Evolutionary conservation across 805 yeast species (phyloP), one percentile per base, ranked within the genome.

Genomic region (Sungouiella blattae): DNA sequence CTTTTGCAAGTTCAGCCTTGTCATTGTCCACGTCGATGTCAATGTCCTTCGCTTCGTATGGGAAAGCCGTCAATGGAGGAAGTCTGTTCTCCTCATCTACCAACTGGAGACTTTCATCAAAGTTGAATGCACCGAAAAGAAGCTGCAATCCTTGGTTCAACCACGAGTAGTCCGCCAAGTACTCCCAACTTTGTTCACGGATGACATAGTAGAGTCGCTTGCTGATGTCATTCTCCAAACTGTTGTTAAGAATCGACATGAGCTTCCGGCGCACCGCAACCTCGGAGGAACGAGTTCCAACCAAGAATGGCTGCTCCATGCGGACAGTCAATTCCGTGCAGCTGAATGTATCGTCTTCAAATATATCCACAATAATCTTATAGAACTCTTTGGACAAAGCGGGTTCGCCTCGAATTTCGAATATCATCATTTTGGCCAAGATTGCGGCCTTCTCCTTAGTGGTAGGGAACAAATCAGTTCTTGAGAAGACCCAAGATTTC

Each of bases 121-220:
- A 58, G 38, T 81, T 82, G 46, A 86, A 79, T 0, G 95, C 72
- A 0, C 93, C 95, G 52, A 83, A 87, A 5, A 93, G 61, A 18
- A 94, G 61, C 53, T 89, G 96, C 13, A 87, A 67, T 0, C 96
- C 98, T 57, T 91, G 98, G 55, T 87, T 87, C 42, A 91, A 62
- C 98, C 98, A 93, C 27, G 88, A 85, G 50, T 84, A 85, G 46
- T 93, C 98, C 0, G 95, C 89, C 25, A 93, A 65, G 46, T 77
- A 83, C 55, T 93, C 99, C 99, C 99, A 93, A 52, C 87, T 91
- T 57, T 93, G 99, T 50, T 93, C 98, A 25, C 91, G 69, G n/a
- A 94, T 75, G 6, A 91, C 82, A 49, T 94, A 94, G 44, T 82
- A 79, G 23, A 93, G 65, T 39, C 98, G 71, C 56, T 86, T 87